These are phyloP conservation scores for Globisporangium paddicum DNA, from an alignment of 352 stramenopile species.

Conservation along the genomic window DNA sequence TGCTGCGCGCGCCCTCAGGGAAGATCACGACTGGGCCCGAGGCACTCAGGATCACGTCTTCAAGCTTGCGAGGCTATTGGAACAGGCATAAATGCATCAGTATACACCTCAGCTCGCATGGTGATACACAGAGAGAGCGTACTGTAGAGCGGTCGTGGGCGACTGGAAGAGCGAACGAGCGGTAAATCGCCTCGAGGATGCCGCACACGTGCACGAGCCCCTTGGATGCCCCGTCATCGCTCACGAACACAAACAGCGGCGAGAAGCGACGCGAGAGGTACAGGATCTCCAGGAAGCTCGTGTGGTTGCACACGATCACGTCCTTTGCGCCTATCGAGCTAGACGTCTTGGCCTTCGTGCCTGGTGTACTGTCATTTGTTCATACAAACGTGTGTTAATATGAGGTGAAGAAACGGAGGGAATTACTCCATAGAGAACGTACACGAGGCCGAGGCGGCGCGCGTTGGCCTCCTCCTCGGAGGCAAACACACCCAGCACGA, in stretches of 20 bases:
- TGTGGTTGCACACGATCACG: conserved; percentile 81
- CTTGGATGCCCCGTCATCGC: conserved; percentile 41
- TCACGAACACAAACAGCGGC: conserved; percentile 69
- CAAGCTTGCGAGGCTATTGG: conserved; percentile 44
- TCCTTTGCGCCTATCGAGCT: conserved; percentile 41
- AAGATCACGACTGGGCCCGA: conserved; percentile 71
- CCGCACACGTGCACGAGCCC: conserved; percentile 62
- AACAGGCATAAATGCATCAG: neutral
- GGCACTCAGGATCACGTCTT: conserved; percentile 56
- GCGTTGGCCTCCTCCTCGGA: conserved; percentile 69
- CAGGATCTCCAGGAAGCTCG: conserved; percentile 73
- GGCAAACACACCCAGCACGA: conserved; percentile 63
- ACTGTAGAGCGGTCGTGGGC: conserved; percentile 30
- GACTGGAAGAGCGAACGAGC: conserved; percentile 45
- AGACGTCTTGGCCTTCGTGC: conserved; percentile 20
- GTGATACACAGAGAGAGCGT: neutral
- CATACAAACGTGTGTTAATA: neutral
- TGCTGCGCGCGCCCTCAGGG: conserved; percentile 70
- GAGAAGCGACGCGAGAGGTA: conserved; percentile 78
- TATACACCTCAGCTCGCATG: neutral
- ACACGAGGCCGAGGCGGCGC: conserved; percentile 63
- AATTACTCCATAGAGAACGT: conserved; percentile 4
- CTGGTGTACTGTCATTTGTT: conserved; percentile 23
- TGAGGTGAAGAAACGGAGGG: neutral
- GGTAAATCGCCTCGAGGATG: conserved; percentile 60